Base-by-base conservation (phyloP, 1,284 basidiomycete species). In the Fomitopsis betulina region DNA sequence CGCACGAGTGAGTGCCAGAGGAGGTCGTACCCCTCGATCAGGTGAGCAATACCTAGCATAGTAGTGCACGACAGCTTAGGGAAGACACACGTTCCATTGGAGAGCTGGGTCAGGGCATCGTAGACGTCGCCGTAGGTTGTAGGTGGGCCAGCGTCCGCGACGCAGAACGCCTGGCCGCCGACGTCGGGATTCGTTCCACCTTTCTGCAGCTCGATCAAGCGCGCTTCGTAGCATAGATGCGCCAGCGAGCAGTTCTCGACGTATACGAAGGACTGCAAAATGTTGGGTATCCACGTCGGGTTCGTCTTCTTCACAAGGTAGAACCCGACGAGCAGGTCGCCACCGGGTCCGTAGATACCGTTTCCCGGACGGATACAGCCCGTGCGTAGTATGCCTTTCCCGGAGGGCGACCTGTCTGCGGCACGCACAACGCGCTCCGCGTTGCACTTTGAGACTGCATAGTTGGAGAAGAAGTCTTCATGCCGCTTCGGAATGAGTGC, bases 281-380 rank as follows among this genome's bases (percentile, higher is more conserved):
- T 77, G 62, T 76, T 75, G 1, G 67, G 62, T 30, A 84, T 76
- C 87, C 87, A 91, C 0, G 82, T 80, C 0, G 83, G 84, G 65
- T 87, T 89, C 56, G 72, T 68, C 65, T 79, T 73, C 38, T 84
- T 79, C 2, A 79, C 73, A 33, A 91, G 78, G 65, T 85, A 86
- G 15, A 81, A 79, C 12, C 81, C 85, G 56, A 80, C 82, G 12
- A 88, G 67, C 64, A 86, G 77, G 67, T 91, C 89, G 3, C 89
- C 89, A 25, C 87, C 82, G 2, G 87, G 83, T 1, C 88, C 89
- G 67, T 82, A 91, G 1, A 89, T 72, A 0, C 86, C 88, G 62
- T 91, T 91, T 0, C 88, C 87, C 3, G 89, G 89, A 15, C 89
- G 81, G 40, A 91, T 75, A 61, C 81, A 85, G 0, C 89, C 89